Evolutionary conservation across 1,139 yeast genomes (phyloP).

Genomic region (Saccharomycopsis phalli): DNA sequence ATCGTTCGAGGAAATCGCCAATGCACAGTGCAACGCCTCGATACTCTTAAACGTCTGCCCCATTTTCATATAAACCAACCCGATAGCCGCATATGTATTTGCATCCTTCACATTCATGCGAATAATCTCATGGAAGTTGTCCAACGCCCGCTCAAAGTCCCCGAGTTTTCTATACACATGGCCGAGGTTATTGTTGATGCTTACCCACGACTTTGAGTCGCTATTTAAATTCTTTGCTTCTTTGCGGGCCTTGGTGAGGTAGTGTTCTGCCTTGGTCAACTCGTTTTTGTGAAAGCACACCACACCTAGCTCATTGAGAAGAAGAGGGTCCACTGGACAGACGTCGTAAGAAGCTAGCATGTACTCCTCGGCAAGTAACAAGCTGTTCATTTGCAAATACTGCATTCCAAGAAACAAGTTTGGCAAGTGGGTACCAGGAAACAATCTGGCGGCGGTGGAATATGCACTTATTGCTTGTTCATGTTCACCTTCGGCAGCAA

Average conservation of each 20-base stretch:
- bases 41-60: constrained; percentile 63
- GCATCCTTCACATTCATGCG: constrained; percentile 64
- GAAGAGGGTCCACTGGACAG: constrained; percentile 77
- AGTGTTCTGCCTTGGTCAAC: constrained; percentile 58
- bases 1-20: constrained; percentile 73
- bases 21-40: constrained; percentile 68
- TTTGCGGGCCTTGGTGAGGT: constrained; percentile 61
- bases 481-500: constrained; percentile 96
- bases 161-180: constrained; percentile 76
- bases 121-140: constrained; percentile 68
- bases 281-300: constrained; percentile 72
- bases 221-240: constrained; percentile 65
- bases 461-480: constrained; percentile 98
- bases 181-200: constrained; percentile 83
- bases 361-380: constrained; percentile 80
- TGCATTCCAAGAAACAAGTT: constrained; percentile 93
- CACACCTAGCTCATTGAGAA: constrained; percentile 89
- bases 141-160: constrained; percentile 56
- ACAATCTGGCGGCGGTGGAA: constrained; percentile 88
- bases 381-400: constrained; percentile 78
- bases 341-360: constrained; percentile 65
- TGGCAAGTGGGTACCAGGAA: constrained; percentile 93
- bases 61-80: constrained; percentile 65
- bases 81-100: constrained; percentile 75
- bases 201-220: constrained; percentile 77